These are phyloP conservation scores for Fusarium lateritium DNA, from an alignment of 2,329 filamentous ascomycete genomes.

Conservation along the genomic window DNA sequence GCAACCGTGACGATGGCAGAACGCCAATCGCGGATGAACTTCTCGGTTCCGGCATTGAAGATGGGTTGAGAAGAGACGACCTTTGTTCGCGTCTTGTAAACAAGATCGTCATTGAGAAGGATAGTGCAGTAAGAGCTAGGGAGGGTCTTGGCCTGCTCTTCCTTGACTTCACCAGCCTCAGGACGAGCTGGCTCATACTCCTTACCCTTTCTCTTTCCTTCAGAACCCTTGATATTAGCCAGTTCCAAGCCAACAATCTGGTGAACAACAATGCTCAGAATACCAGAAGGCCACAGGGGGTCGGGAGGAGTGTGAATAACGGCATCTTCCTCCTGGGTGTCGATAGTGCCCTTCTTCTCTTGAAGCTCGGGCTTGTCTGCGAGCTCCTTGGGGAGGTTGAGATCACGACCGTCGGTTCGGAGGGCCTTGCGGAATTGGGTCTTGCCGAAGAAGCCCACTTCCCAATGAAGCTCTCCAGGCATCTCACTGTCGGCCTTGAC, in stretches of 20 bases:
- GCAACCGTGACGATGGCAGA: slow-evolving; percentile 88
- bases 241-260: slow-evolving; percentile 96
- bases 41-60: slow-evolving; percentile 96
- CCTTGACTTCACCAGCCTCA: slow-evolving; percentile 85
- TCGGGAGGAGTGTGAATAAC: slow-evolving; percentile 93
- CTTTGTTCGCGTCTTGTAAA: slow-evolving; percentile 96
- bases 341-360: slow-evolving; percentile 84
- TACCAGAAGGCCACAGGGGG: slow-evolving; percentile 94
- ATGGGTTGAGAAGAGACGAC: slow-evolving; percentile 95
- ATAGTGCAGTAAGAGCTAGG: slow-evolving; percentile 97
- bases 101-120: slow-evolving; percentile 86
- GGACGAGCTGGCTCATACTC: slow-evolving; percentile 92
- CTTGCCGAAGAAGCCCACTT: slow-evolving; percentile 95
- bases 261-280: slow-evolving; percentile 89
- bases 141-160: slow-evolving; percentile 83
- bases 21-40: slow-evolving; percentile 94
- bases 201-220: slow-evolving; percentile 83
- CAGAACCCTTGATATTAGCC: slow-evolving; percentile 89
- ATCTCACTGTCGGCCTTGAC: slow-evolving; percentile 88
- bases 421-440: slow-evolving; percentile 88
- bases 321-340: slow-evolving; percentile 81
- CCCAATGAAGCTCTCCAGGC: slow-evolving; percentile 96
- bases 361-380: slow-evolving; percentile 83
- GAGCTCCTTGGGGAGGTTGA: slow-evolving; percentile 80
- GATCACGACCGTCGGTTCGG: slow-evolving; percentile 88